Evolutionary conservation across 805 yeast species (phyloP), one percentile per base, ranked within the genome.

Genomic region (Starmerella davenportii): DNA sequence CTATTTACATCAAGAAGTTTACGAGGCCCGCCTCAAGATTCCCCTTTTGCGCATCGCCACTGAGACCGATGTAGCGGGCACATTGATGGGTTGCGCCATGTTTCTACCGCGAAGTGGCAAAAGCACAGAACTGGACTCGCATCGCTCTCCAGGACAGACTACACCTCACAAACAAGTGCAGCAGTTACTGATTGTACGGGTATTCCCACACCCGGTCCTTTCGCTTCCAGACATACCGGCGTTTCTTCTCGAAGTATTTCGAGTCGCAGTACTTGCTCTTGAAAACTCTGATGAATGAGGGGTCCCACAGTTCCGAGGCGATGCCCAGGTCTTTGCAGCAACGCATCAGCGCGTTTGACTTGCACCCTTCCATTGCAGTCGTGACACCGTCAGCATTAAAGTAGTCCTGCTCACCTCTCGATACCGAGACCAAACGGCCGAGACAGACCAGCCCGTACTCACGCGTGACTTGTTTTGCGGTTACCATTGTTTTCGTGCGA

Each of bases 261-360:
- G 81, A 84, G 41, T 77, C 85, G 57, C 95, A 82, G 47, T 69
- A 52, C 40, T 66, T 57, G 43, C 62, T 64, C 55, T 79, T 79
- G 59, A 75, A 79, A 34, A 54, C 51, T 48, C 79, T 69, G 45
- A 90, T 84, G 51, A 87, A 90, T 31, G 73, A 63, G 2, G 98
- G 98, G 56, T 90, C 98, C 98, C 98, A 90, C 37, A 90, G 66
- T 54, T 90, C 98, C 41, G 93, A 79, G 1, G 95, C 98, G 47
- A 90, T 78, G 4, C 96, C 96, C 51, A 90, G 66, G 60, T 90
- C 98, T 57, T 90, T 90, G 60, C 98, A 90, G 53, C 96, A 85
- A 56, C 98, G 70, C 96, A 90, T 87, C 56, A 90, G 62, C 0
- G 96, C 95, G 55, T 90, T 90, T 54, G 92, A 77, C 55, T 84